Evolutionary conservation across 441 rosid species (phyloP).

Genomic region (Croton setiger): DNA sequence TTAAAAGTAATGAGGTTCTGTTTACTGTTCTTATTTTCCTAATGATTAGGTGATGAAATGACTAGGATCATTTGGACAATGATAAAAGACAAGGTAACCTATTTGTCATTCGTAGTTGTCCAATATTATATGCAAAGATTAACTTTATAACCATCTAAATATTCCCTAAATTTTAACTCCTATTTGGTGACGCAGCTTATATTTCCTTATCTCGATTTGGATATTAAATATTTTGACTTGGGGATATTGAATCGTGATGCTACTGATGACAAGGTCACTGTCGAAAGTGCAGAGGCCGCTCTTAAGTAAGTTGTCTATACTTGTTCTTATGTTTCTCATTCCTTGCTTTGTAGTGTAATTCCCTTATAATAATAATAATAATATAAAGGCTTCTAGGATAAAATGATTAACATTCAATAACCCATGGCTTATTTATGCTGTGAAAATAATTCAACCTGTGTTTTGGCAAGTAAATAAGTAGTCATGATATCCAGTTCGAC

Average conservation of each 20-base stretch:
- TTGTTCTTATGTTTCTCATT: background rate
- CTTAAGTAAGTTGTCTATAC: constrained; percentile 55
- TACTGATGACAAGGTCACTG: constrained; percentile 74
- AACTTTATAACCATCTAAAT: background rate
- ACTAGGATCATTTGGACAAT: constrained; percentile 79
- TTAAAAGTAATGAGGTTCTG: background rate
- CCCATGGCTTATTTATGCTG: background rate
- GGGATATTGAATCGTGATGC: constrained; percentile 88
- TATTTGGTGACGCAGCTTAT: constrained; percentile 60
- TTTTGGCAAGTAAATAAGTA: background rate
- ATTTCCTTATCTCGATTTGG: constrained; percentile 75
- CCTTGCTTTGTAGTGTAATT: background rate
- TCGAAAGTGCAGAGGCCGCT: constrained; percentile 84
- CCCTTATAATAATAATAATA: background rate
- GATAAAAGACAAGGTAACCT: constrained; percentile 76
- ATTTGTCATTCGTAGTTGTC: background rate
- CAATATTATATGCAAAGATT: background rate
- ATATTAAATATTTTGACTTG: constrained; percentile 82
- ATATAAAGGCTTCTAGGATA: background rate
- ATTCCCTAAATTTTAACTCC: background rate
- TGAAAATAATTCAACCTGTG: background rate
- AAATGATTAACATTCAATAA: background rate
- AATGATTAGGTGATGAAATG: constrained; percentile 83
- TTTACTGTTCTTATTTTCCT: constrained; percentile 3
- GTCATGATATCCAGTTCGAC: background rate